Conservation (phyloP, 495 filamentous ascomycete species). For the Aspergillus campestris region DNA sequence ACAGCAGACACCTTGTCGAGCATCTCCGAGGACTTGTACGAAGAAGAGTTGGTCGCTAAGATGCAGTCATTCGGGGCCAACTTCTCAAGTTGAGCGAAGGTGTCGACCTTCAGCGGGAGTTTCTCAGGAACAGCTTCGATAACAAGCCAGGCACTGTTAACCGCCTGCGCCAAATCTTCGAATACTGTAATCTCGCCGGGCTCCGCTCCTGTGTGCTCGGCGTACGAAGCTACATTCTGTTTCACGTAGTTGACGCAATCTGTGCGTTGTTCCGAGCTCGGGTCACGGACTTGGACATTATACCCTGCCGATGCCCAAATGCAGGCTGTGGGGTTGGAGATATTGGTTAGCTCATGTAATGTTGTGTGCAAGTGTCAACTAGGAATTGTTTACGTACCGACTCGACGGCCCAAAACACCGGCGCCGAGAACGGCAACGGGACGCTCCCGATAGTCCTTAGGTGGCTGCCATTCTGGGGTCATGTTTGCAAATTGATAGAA, state of each 20-base stretch:
- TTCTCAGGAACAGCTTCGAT: slow-evolving; percentile 50
- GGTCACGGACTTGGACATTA: slow-evolving; percentile 34
- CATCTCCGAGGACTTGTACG: slow-evolving; percentile 40
- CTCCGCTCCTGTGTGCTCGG: slow-evolving; percentile 17
- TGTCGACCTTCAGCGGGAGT: slow-evolving; percentile 39
- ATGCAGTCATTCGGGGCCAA: slow-evolving; percentile 37
- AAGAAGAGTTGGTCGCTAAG: slow-evolving; percentile 43
- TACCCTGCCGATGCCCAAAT: slow-evolving; percentile 37
- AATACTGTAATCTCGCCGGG: slow-evolving; percentile 21
- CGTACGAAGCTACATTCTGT: slow-evolving; percentile 26
- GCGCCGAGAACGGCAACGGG: slow-evolving; percentile 38
- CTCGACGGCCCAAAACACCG: slow-evolving; percentile 39
- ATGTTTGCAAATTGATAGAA: neutral
- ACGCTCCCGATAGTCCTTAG: slow-evolving; percentile 23
- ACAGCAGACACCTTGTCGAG: slow-evolving; percentile 29
- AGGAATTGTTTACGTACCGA: slow-evolving; percentile 18
- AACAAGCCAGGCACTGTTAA: slow-evolving; percentile 39
- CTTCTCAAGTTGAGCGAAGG: slow-evolving; percentile 39
- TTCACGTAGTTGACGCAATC: slow-evolving; percentile 30
- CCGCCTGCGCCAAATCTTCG: slow-evolving; percentile 26
- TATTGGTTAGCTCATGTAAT: neutral
- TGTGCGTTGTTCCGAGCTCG: slow-evolving; percentile 23
- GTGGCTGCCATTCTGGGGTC: slow-evolving; percentile 19
- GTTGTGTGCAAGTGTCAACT: neutral
- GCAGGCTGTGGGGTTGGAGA: slow-evolving; percentile 12